Percentiles rank a stretch among this genome's conserved stretches.
phyloP scores from a whole-genome alignment of 2,329 filamentous ascomycete genomes.

The Sporothrix protearum region DNA sequence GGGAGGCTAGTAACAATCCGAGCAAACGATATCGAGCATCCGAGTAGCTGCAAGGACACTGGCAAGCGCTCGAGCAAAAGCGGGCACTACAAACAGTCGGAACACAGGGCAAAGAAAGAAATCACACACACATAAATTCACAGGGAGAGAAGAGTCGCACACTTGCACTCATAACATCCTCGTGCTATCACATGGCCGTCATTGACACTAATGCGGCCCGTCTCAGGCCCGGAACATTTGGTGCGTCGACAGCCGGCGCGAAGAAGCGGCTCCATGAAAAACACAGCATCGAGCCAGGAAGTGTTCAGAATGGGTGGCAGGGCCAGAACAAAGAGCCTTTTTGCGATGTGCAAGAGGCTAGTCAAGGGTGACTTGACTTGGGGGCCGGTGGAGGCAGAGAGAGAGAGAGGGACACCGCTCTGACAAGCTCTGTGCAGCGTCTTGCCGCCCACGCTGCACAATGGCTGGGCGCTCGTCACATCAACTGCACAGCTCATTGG shows the following conservation, averaged over 20 bases:
- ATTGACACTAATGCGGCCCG: conserved; percentile 22
- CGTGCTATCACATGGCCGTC: background rate
- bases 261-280: conserved; percentile 16
- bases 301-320: background rate
- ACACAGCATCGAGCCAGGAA: background rate
- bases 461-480: conserved; percentile 42
- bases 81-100: background rate
- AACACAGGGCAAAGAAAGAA: background rate
- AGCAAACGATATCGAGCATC: background rate
- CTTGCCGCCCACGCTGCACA: conserved; percentile 45
- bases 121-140: no score
- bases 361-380: no score
- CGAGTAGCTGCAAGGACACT: background rate
- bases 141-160: no score
- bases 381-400: background rate
- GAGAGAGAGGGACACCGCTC: background rate
- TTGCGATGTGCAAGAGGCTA: background rate
- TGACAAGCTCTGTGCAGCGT: conserved; percentile 24
- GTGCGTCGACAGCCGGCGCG: background rate
- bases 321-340: background rate
- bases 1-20: background rate
- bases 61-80: background rate
- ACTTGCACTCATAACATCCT: background rate
- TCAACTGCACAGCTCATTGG: conserved; percentile 40
- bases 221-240: conserved; percentile 21